A percentile compares a stretch with the other conserved stretches of the same genome.
These are phyloP conservation scores for Ceratocystis papillata DNA, from an alignment of 2,329 filamentous ascomycete genomes.

Conservation along the genomic window DNA sequence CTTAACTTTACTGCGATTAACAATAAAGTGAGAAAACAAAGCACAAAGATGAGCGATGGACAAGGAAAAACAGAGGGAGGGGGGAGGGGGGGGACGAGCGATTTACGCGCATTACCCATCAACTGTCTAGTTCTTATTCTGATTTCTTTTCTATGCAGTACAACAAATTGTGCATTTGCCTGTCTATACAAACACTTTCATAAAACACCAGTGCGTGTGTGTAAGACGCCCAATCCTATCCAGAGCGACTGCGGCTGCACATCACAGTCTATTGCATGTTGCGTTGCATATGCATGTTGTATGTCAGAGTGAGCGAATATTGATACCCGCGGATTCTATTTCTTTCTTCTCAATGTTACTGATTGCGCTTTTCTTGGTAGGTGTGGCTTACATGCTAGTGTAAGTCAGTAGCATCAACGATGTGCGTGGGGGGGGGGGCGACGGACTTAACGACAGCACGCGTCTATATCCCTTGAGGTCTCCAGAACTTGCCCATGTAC, in stretches of 20 bases:
- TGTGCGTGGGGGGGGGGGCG: not conserved
- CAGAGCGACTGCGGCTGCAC: not conserved
- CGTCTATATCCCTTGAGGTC: not conserved
- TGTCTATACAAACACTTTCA: not conserved
- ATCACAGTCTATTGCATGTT: conserved; percentile 1
- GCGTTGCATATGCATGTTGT: not conserved
- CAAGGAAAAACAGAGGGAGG: not conserved
- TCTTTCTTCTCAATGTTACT: not conserved
- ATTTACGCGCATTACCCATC: not conserved
- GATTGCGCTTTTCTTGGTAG: not conserved
- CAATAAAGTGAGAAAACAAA: not conserved
- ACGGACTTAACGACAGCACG: not conserved
- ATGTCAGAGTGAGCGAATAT: not conserved
- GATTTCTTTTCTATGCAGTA: not conserved
- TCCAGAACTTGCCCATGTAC: too few relatives aligned
- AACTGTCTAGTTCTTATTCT: not conserved
- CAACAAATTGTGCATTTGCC: not conserved
- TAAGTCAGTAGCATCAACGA: not conserved
- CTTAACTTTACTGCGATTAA: not conserved
- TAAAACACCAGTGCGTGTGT: not conserved
- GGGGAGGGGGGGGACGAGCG: not conserved
- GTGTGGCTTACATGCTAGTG: not conserved
- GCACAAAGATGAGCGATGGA: not conserved
- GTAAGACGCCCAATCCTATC: conserved; percentile 1
- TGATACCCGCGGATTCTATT: not conserved